phyloP scores from a whole-genome alignment of 306 rosid species.

The Vachellia pachyceras region DNA sequence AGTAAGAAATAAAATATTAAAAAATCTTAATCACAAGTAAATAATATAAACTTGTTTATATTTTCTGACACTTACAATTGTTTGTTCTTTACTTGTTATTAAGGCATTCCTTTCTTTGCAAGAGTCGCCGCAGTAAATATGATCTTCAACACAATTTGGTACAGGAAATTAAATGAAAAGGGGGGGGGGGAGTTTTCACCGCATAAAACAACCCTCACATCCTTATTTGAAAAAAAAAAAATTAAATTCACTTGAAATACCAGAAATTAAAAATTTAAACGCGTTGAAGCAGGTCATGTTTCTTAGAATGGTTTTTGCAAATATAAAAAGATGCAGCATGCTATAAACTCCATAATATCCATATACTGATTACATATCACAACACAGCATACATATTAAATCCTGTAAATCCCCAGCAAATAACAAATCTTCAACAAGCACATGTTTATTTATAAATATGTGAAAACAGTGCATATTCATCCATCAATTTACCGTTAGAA shows the following conservation, averaged over 20 bases:
- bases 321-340: not conserved
- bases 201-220: not conserved
- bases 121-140: no score
- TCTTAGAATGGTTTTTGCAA: not conserved
- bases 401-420: not conserved
- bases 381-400: no score
- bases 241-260: not conserved
- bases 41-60: no score
- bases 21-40: no score
- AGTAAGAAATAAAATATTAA: no score
- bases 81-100: no score
- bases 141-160: no score
- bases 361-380: no score
- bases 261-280: not conserved
- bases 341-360: not conserved
- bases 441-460: not conserved
- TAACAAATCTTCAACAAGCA: not conserved
- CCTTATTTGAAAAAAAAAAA: not conserved
- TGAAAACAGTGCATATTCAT: not conserved
- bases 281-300: not conserved
- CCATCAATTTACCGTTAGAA: not conserved
- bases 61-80: no score
- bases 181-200: not conserved
- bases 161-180: no score
- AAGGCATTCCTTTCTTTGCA: no score